phyloP scores from a whole-genome alignment of 352 stramenopile genomes.

The Phytophthora idaei region DNA sequence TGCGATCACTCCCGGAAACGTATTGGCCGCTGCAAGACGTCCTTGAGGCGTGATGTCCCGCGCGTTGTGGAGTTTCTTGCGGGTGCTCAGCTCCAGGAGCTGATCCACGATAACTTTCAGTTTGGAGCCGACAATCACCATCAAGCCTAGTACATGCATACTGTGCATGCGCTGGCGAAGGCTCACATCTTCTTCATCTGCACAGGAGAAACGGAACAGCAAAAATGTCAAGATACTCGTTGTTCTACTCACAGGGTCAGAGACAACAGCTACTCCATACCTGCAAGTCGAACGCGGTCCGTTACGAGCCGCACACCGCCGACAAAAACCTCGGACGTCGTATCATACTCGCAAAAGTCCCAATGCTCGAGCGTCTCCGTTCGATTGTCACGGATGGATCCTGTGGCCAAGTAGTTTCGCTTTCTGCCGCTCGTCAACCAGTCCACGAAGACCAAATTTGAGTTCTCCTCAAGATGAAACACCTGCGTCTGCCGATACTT shows the following conservation, averaged over 20 bases:
- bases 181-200: conserved; percentile 73
- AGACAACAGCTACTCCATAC: conserved; percentile 26
- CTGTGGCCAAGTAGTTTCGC: conserved; percentile 75
- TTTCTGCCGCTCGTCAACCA: conserved; percentile 88
- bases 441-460: conserved; percentile 83
- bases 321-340: conserved; percentile 60
- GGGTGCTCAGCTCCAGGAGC: conserved; percentile 67
- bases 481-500: conserved; percentile 73
- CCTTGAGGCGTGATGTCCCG: conserved; percentile 78
- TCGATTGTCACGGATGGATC: conserved; percentile 60
- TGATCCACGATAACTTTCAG: conserved; percentile 58
- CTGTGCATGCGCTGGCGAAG: conserved; percentile 77
- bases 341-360: conserved; percentile 84
- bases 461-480: conserved; percentile 51
- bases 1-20: conserved; percentile 60
- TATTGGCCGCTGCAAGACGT: conserved; percentile 50
- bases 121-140: conserved; percentile 67
- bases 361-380: conserved; percentile 78
- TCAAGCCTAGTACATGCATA: conserved; percentile 73
- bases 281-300: conserved; percentile 70
- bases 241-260: background rate
- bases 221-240: conserved; percentile 2
- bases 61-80: conserved; percentile 75
- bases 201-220: background rate
- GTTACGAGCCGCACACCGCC: conserved; percentile 57